phyloP scores from a whole-genome alignment of 2,329 filamentous ascomycete genomes.

The Sporothrix variecibatus region DNA sequence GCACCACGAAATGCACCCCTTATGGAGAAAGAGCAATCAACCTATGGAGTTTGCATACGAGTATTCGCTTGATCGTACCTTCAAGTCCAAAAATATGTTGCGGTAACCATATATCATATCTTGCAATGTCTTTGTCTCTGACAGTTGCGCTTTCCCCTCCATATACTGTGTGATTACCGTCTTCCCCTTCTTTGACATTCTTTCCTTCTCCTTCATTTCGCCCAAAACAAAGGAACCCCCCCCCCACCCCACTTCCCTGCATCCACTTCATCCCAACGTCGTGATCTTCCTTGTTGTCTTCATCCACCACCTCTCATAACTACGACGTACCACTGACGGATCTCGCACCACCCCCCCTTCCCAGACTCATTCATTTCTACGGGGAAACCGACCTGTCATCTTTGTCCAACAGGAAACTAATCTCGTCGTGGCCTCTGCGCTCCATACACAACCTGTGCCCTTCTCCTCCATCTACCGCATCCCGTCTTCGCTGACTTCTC shows the following conservation, averaged over 20 bases:
- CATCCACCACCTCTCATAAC: neutral
- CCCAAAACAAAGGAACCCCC: neutral
- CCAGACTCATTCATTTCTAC: neutral
- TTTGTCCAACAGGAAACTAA: neutral
- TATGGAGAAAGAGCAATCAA: slow-evolving; percentile 4
- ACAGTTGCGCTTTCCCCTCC: neutral
- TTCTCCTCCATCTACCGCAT: neutral
- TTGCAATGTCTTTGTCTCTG: neutral
- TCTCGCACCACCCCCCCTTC: neutral
- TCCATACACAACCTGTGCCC: neutral
- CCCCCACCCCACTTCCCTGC: slow-evolving; percentile 1
- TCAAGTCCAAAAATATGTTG: neutral
- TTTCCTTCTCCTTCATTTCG: neutral
- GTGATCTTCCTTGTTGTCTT: slow-evolving; percentile 4
- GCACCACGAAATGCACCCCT: neutral
- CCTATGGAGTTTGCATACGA: neutral
- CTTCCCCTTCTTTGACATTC: neutral
- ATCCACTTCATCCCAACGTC: neutral
- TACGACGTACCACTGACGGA: neutral
- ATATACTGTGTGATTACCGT: neutral
- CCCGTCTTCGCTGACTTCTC: neutral
- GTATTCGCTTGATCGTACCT: neutral
- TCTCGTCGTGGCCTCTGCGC: neutral
- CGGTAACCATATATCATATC: neutral
- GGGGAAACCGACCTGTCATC: neutral